Base-by-base conservation (phyloP, 2,329 filamentous ascomycete species). In the Coniochaeta ligniaria region DNA sequence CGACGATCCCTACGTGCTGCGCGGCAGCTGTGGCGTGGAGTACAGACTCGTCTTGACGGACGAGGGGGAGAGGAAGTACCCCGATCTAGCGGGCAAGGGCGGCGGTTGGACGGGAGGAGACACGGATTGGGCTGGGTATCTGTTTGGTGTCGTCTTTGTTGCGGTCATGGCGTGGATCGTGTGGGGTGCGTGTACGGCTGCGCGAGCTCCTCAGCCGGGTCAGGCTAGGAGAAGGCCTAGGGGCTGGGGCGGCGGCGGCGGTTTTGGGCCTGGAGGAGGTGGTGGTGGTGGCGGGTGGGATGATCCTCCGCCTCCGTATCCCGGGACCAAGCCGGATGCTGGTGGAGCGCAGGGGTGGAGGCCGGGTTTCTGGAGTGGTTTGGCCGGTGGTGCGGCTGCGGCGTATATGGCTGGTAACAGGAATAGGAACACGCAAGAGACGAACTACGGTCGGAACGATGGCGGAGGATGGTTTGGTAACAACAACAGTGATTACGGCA, bases 1-100 rank as follows among this genome's bases (percentile, higher is more conserved):
- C 0, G 85, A 94, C 55, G 95, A 98, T 72, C 85, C 86, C 0
- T 96, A 92, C 73, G 83, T 98, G n/a, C 77, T 98, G 59, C 92
- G 90, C 69, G 95, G 95, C 24, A 95, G 90, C 73, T 98, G 94
- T 74, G 95, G 90, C 16, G 93, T 96, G 26, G 91, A 96, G 75
- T 98, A 98, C 74, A 82, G 88, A 16, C 75, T 98, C 7, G 73
- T 89, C 0, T 78, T 98, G 59, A 98, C 93, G 1, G 85, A 88
- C 12, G 79, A 82, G 63, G 95, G 95, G 3, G 86, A 93, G 75
- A 75, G 82, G 66, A 84, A 81, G 66, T 93, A 89, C 71, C 90
- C 89, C 1, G 71, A 82, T 41, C 69, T 84, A 45, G 76, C 73
- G 59, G 74, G 72, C 52, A 71, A 69, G 28, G 74, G 67, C 1